Percentiles rank a stretch among this genome's conserved stretches.
Conservation (phyloP, 2,329 filamentous ascomycete species). For the Daldinia eschscholtzii region DNA sequence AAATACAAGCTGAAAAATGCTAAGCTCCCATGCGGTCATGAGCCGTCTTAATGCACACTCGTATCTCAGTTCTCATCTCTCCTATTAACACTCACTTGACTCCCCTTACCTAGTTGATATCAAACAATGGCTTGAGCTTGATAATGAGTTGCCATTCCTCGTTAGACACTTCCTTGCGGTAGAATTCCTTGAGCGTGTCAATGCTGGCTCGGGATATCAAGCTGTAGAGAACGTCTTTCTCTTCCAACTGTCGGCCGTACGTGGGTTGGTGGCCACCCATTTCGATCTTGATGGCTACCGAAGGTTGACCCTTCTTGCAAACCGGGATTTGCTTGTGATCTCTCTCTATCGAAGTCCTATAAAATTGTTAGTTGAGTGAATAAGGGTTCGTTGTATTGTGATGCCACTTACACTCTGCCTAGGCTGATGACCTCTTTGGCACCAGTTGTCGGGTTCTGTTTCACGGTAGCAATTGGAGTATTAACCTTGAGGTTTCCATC, state of each 20-base stretch:
- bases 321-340: conserved; percentile 95
- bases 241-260: conserved; percentile 95
- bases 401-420: conserved; percentile 86
- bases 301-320: conserved; percentile 97
- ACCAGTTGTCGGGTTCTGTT: conserved; percentile 81
- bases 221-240: conserved; percentile 89
- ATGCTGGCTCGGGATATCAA: conserved; percentile 89
- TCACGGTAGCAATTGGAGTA: conserved; percentile 90
- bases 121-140: conserved; percentile 94
- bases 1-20: conserved; percentile 24
- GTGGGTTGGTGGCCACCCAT: conserved; percentile 90
- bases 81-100: neutral
- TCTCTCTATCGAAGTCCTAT: conserved; percentile 92
- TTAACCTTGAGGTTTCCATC: conserved; percentile 88
- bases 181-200: conserved; percentile 96
- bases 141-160: conserved; percentile 96
- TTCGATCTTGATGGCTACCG: conserved; percentile 97
- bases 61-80: neutral
- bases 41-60: conserved; percentile 12
- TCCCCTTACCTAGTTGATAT: conserved; percentile 75
- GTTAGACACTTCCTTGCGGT: conserved; percentile 69
- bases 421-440: conserved; percentile 86
- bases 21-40: conserved; percentile 8
- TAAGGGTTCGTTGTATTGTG: neutral
- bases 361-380: conserved; percentile 46